Evolutionary conservation across 306 rosid species (phyloP).

Genomic region (Vigna mungo): DNA sequence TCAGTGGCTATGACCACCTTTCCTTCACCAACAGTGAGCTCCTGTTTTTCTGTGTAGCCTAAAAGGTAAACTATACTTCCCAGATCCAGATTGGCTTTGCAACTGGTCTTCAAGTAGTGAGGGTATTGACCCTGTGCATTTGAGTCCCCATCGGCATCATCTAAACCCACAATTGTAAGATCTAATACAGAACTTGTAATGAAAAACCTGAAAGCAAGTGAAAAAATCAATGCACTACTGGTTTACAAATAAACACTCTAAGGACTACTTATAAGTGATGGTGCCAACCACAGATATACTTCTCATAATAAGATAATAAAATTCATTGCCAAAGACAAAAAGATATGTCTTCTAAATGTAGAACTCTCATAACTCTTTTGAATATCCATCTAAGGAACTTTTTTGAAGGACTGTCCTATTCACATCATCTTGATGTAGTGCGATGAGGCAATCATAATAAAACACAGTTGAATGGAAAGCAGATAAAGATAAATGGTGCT

Average conservation of each 20-base stretch:
- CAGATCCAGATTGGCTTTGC: conserved; percentile 83
- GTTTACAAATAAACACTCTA: conserved; percentile 22
- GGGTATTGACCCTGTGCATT: conserved; percentile 71
- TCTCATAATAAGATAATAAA: neutral
- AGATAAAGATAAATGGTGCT: neutral
- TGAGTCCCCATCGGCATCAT: conserved; percentile 83
- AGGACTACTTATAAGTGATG: conserved; percentile 4
- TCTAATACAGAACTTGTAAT: conserved; percentile 93
- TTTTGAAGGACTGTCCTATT: neutral
- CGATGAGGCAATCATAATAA: neutral
- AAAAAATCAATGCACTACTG: neutral
- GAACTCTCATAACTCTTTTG: neutral
- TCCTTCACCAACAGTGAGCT: conserved; percentile 85
- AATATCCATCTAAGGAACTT: neutral
- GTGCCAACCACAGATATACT: neutral
- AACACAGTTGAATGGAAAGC: neutral
- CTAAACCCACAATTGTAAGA: conserved; percentile 97
- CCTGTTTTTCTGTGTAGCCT: conserved; percentile 80
- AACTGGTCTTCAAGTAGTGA: conserved; percentile 78
- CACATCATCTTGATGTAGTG: too few species aligned
- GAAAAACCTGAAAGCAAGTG: conserved; percentile 82
- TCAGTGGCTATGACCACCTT: conserved; percentile 96
- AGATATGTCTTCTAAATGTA: neutral
- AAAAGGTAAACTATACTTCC: conserved; percentile 90
- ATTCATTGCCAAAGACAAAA: neutral